phyloP scores from a whole-genome alignment of 2,329 filamentous ascomycete species.

The Endocalyx cinctus region DNA sequence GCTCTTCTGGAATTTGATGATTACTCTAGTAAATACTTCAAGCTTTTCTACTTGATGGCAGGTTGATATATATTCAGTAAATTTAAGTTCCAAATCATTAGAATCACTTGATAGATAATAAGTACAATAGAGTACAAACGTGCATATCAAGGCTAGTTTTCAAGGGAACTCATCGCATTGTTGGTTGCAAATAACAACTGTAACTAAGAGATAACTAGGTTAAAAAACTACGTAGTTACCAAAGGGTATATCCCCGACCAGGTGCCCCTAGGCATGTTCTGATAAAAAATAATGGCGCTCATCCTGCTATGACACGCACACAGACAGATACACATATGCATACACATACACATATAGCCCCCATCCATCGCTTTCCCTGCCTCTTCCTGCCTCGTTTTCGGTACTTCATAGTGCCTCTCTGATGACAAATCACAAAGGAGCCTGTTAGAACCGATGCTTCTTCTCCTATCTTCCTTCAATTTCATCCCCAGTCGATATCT shows the following conservation, averaged over 20 bases:
- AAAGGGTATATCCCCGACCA: not conserved
- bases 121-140: no score
- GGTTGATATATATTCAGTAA: no score
- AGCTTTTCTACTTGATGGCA: no score
- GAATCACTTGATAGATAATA: no score
- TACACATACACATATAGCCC: not conserved
- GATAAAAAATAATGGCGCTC: not conserved
- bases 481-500: not conserved
- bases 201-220: not conserved
- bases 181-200: not conserved
- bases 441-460: not conserved
- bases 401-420: not conserved
- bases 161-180: no score
- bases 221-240: not conserved
- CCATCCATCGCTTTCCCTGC: no score
- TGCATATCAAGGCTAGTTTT: no score
- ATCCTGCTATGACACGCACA: not conserved
- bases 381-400: not conserved
- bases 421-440: not conserved
- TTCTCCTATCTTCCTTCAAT: not conserved
- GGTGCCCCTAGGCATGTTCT: not conserved
- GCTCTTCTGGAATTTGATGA: no score
- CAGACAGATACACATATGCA: not conserved
- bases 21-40: no score
- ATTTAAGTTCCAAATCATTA: no score